Evolutionary conservation across 1,284 basidiomycete genomes (phyloP).

Genomic region (Cutaneotrichosporon dermatis): DNA sequence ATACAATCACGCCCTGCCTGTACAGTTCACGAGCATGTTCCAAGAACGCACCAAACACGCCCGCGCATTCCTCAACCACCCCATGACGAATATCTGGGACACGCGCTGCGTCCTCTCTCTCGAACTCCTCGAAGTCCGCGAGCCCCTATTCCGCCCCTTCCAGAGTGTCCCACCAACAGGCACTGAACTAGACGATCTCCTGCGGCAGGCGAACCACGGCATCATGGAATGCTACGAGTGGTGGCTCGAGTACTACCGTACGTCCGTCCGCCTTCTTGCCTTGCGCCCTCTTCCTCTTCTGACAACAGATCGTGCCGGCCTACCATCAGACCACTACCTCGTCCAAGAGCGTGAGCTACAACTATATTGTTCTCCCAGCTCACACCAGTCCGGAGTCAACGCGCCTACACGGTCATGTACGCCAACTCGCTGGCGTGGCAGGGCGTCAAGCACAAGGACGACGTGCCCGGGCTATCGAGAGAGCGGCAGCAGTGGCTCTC

Average conservation of each 20-base stretch:
- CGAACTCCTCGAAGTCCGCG: conserved; percentile 17
- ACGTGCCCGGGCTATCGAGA: conserved; percentile 2
- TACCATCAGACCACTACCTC: conserved; percentile 14
- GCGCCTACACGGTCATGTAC: conserved; percentile 9
- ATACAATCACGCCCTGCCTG: conserved; percentile 24
- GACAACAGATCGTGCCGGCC: neutral
- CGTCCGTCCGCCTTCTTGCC: neutral
- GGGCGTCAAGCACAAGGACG: conserved; percentile 4
- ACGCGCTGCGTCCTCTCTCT: conserved; percentile 25
- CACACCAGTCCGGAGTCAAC: conserved; percentile 3
- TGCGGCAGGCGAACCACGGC: conserved; percentile 5
- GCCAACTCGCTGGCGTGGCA: conserved; percentile 4
- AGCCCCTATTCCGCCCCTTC: neutral
- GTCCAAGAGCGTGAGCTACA: conserved; percentile 11
- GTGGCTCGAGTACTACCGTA: conserved; percentile 15
- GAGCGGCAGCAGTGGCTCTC: conserved; percentile 12
- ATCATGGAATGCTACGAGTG: conserved; percentile 6
- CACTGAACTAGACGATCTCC: conserved; percentile 1
- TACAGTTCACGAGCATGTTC: conserved; percentile 8
- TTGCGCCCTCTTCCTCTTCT: neutral
- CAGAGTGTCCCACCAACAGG: neutral
- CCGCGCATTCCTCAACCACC: conserved; percentile 25
- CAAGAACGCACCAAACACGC: conserved; percentile 18
- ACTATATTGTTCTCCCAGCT: neutral
- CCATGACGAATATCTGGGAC: conserved; percentile 22